Evolutionary conservation across 441 rosid species (phyloP), one percentile per base, ranked within the genome.

Genomic region (Erodium moschatum): DNA sequence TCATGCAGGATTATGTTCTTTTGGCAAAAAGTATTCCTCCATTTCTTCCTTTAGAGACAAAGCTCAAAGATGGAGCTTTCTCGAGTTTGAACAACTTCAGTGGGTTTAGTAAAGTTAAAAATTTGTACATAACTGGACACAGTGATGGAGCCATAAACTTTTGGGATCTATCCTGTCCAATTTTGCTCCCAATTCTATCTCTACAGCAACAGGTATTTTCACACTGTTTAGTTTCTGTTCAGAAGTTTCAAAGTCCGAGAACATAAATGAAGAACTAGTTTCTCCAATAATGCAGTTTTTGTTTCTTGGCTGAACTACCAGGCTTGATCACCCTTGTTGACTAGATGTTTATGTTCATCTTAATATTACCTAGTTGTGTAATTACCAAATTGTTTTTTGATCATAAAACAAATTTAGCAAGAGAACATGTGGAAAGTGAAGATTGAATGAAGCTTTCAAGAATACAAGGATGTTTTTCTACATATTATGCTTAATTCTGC

Each of bases 41-140:
- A 12, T 78, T 88, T 69, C 79, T 93, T 76, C 85, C 88, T 70
- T 84, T 70, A 7, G 93, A 87, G 58, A 75, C 80, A 40, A 82
- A 68, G 75, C 62, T 76, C 42, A 93, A 85, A 79, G 94, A 89
- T 66, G 81, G 80, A 73, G 73, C 76, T 18, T 83, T 78, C 63
- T 56, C 72, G 13, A 72, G 68, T 67, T 54, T 80, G 13, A 79
- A 72, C 64, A 80, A 77, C 54, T 87, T 88, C 75, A 81, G 77
- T 70, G 97, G 97, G 67, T 88, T 90, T 77, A 54, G 86, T 67
- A 89, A 89, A 83, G 81, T 91, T 71, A 88, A 83, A 72, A 86
- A 93, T 77, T 76, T 93, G 78, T 88, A 81, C 80, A 81, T 93
- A 74, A 85, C 92, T 24, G 98, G 98, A 48, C 98, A 91, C 70